phyloP scores from a whole-genome alignment of 768 basidiomycete species.

The Tulasnella sp. region DNA sequence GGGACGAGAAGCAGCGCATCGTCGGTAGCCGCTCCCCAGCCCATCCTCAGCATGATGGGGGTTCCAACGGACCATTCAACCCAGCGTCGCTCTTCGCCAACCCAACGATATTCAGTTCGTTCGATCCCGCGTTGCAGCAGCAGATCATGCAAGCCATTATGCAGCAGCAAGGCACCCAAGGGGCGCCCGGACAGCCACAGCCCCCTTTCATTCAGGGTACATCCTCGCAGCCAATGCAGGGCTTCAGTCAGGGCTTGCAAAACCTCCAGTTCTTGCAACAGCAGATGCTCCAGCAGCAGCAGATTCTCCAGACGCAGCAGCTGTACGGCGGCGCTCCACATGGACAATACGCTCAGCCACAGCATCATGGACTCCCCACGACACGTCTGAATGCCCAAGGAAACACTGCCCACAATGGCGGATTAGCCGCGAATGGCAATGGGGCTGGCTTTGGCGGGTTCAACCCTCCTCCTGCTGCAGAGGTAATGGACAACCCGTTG shows the following conservation, averaged over 20 bases:
- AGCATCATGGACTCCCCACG: constrained; percentile 17
- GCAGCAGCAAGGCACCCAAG: constrained; percentile 8
- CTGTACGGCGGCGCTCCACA: constrained; percentile 28
- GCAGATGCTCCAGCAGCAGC: constrained; percentile 30
- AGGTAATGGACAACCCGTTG: constrained; percentile 38
- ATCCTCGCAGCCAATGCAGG: background rate
- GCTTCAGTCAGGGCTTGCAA: constrained; percentile 19
- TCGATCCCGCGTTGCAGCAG: constrained; percentile 20
- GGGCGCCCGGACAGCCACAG: constrained; percentile 7
- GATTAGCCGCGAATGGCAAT: constrained; percentile 16
- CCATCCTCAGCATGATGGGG: constrained; percentile 69
- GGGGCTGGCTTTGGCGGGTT: constrained; percentile 8
- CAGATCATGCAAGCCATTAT: constrained; percentile 20
- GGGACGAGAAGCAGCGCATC: constrained; percentile 65
- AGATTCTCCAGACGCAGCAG: constrained; percentile 23
- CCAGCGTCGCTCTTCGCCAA: background rate
- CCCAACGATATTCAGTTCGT: constrained; percentile 22
- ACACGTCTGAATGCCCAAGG: constrained; percentile 23
- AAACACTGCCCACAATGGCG: background rate
- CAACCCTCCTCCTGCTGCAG: background rate
- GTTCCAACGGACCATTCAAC: background rate
- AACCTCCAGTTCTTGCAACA: constrained; percentile 28
- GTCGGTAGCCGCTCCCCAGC: constrained; percentile 49
- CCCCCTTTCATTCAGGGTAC: constrained; percentile 4
- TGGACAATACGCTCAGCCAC: constrained; percentile 25